Evolutionary conservation across 305 asterid genomes (phyloP).

Genomic region (Solanum hybrid): DNA sequence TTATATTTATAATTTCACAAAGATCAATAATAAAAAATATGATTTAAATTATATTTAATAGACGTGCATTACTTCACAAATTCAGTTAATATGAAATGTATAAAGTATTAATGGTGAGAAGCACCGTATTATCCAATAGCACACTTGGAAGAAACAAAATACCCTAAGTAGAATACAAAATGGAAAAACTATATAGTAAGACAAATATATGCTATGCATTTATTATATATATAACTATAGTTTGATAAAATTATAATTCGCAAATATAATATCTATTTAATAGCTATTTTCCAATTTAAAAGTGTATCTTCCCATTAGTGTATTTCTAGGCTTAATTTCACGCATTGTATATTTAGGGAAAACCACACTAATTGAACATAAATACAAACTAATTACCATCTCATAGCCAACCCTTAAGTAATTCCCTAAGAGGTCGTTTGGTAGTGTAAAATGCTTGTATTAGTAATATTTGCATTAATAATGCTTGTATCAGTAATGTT

Average conservation of each 20-base stretch:
- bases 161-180: not conserved
- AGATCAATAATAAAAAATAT: too few relatives aligned
- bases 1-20: too few relatives aligned
- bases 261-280: too few relatives aligned
- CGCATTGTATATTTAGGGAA: not conserved
- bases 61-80: not conserved
- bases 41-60: too few relatives aligned
- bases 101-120: not conserved
- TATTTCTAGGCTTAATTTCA: not conserved
- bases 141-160: not conserved
- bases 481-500: not conserved
- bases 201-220: not conserved
- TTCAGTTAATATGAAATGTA: not conserved
- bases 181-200: not conserved
- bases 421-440: not conserved
- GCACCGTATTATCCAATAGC: not conserved
- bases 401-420: not conserved
- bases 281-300: not conserved
- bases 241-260: too few relatives aligned
- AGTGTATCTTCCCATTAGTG: not conserved
- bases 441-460: not conserved
- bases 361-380: not conserved
- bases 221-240: not conserved
- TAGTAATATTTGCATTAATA: not conserved
- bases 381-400: not conserved